phyloP scores from a whole-genome alignment of 2,329 filamentous ascomycete genomes.

The Fusarium drepaniforme region DNA sequence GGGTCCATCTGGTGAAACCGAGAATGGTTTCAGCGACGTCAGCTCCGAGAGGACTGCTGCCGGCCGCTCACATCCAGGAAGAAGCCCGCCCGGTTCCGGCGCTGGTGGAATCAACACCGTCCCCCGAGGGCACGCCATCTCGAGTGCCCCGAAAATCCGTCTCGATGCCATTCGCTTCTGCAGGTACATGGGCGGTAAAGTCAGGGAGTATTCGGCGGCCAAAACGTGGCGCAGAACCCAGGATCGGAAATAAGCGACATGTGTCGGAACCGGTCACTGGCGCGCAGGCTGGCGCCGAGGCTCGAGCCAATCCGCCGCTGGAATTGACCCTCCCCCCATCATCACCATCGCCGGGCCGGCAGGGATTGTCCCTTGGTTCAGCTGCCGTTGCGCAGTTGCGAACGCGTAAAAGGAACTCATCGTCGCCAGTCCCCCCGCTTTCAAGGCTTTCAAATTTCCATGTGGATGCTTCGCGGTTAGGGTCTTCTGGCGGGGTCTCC shows the following conservation, averaged over 20 bases:
- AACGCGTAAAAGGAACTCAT: constrained; percentile 58
- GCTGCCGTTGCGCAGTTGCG: constrained; percentile 41
- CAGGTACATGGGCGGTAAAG: constrained; percentile 67
- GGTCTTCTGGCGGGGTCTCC: constrained; percentile 55
- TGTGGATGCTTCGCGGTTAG: constrained; percentile 63
- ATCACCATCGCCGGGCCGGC: constrained; percentile 32
- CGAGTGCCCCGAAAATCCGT: constrained; percentile 65
- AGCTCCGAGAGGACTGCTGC: constrained; percentile 36
- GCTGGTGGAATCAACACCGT: constrained; percentile 29
- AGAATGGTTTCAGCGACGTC: constrained; percentile 49
- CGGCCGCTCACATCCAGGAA: constrained; percentile 42
- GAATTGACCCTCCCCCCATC: constrained; percentile 42
- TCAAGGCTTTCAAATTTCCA: constrained; percentile 67
- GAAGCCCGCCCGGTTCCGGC: constrained; percentile 22
- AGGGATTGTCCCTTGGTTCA: constrained; percentile 43
- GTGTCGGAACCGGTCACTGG: constrained; percentile 63
- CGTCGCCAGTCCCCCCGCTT: constrained; percentile 68
- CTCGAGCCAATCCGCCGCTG: constrained; percentile 42
- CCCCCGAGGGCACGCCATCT: constrained; percentile 56
- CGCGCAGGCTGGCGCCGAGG: constrained; percentile 46
- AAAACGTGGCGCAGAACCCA: constrained; percentile 62
- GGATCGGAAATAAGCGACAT: constrained; percentile 61
- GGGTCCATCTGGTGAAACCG: constrained; percentile 53
- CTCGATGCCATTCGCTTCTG: constrained; percentile 71
- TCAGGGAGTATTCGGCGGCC: constrained; percentile 67